Evolutionary conservation across 2,329 filamentous ascomycete species (phyloP).

Genomic region (Epichloe scottii): DNA sequence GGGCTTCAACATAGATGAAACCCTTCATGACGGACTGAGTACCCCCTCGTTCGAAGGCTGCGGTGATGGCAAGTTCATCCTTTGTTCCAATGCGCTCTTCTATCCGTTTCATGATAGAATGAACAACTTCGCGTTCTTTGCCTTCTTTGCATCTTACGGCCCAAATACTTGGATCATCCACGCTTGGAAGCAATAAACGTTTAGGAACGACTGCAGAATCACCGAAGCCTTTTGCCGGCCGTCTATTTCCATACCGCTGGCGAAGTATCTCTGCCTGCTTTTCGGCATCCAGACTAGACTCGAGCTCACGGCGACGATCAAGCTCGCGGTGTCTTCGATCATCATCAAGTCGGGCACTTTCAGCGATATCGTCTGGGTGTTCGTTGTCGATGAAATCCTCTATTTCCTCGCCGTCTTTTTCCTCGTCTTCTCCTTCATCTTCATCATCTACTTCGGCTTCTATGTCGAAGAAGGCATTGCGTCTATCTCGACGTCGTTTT

Average conservation of each 20-base stretch:
- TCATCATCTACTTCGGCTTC: slow-evolving; percentile 97
- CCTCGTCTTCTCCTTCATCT: slow-evolving; percentile 76
- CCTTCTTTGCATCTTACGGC: slow-evolving; percentile 85
- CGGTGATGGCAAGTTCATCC: slow-evolving; percentile 72
- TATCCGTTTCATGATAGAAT: slow-evolving; percentile 77
- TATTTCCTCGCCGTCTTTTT: slow-evolving; percentile 73
- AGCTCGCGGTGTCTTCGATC: slow-evolving; percentile 89
- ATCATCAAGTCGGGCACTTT: slow-evolving; percentile 69
- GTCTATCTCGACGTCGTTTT: slow-evolving; percentile 66
- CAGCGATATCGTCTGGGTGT: slow-evolving; percentile 79
- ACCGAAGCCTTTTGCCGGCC: slow-evolving; percentile 48
- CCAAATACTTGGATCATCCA: slow-evolving; percentile 95
- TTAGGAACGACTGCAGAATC: slow-evolving; percentile 73
- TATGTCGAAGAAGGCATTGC: slow-evolving; percentile 88
- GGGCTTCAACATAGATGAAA: slow-evolving; percentile 89
- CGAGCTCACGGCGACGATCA: slow-evolving; percentile 79
- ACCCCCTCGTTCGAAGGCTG: slow-evolving; percentile 79
- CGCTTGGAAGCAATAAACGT: slow-evolving; percentile 75
- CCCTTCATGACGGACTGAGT: slow-evolving; percentile 75
- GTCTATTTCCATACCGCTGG: slow-evolving; percentile 76
- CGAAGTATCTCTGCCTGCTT: slow-evolving; percentile 79
- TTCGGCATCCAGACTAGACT: slow-evolving; percentile 82
- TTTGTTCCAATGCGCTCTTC: slow-evolving; percentile 69
- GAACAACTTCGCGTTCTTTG: slow-evolving; percentile 86
- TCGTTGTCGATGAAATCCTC: slow-evolving; percentile 81